Percentiles rank a stretch among this genome's conserved stretches.
These are phyloP conservation scores for Amaranthus tricolor DNA, from an alignment of 179 eudicot genomes.

Conservation along the genomic window DNA sequence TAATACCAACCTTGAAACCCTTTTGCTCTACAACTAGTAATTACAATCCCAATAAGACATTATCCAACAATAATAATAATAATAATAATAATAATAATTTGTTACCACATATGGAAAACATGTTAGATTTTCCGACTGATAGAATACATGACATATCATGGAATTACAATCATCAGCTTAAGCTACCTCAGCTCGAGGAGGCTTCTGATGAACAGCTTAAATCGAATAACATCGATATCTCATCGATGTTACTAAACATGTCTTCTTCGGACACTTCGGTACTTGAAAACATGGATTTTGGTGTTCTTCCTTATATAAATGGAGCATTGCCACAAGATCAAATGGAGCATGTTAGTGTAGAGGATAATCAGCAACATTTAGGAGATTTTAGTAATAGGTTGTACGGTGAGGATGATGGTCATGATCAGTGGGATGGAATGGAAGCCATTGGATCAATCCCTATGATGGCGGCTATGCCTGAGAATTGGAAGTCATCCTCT, in stretches of 20 bases:
- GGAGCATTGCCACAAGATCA: constrained; percentile 18
- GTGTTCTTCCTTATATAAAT: constrained; percentile 17
- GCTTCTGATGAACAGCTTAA: constrained; percentile 29
- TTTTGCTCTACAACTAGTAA: constrained; percentile 20
- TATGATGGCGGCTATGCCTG: constrained; percentile 26
- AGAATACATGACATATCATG: too few species aligned
- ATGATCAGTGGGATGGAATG: constrained; percentile 11
- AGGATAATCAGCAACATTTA: constrained; percentile 23
- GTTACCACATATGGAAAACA: constrained; percentile 16
- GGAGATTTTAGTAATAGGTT: constrained; percentile 24
- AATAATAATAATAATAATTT: constrained; percentile 8
- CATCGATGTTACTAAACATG: constrained; percentile 41
- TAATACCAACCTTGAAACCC: constrained; percentile 36
- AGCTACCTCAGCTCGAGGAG: constrained; percentile 47
- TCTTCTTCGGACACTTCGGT: constrained; percentile 27
- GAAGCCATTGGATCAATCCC: constrained; percentile 20
- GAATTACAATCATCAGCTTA: too few species aligned
- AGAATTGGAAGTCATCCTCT: constrained; percentile 40
- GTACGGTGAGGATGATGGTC: constrained; percentile 15
- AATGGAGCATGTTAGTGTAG: constrained; percentile 1
- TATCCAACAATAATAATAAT: constrained; percentile 8
- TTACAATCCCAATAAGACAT: constrained; percentile 4
- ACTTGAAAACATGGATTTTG: constrained; percentile 24
- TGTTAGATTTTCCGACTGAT: constrained; percentile 29
- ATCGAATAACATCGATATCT: constrained; percentile 33